Conservation (phyloP, 306 rosid genomes). For the Dalbergia oliveri region DNA sequence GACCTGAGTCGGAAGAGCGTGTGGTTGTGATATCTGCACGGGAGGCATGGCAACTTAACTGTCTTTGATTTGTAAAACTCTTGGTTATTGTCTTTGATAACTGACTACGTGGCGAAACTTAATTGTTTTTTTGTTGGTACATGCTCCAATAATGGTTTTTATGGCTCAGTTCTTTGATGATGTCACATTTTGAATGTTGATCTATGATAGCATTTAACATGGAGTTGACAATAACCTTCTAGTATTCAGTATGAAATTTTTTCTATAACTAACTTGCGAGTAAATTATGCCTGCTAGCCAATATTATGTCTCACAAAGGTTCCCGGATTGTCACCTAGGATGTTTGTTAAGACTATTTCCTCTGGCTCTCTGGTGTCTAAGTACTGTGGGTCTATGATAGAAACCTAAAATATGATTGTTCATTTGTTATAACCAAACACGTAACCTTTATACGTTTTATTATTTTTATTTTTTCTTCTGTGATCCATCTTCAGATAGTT, state of each 20-base stretch:
- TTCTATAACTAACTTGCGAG: slow-evolving; percentile 15
- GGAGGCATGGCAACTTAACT: slow-evolving; percentile 68
- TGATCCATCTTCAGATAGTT: slow-evolving; percentile 50
- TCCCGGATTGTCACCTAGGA: not conserved
- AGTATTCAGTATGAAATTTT: slow-evolving; percentile 8
- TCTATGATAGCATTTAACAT: slow-evolving; percentile 5
- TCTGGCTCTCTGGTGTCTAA: slow-evolving; percentile 40
- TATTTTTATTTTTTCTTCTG: slow-evolving; percentile 31
- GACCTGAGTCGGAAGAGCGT: slow-evolving; percentile 80
- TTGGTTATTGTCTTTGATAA: not conserved
- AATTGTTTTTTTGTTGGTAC: not conserved
- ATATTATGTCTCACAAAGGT: slow-evolving; percentile 23
- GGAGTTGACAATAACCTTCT: slow-evolving; percentile 11
- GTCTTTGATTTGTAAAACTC: slow-evolving; percentile 29
- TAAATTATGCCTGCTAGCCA: slow-evolving; percentile 14
- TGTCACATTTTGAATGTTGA: not conserved
- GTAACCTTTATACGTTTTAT: slow-evolving; percentile 32
- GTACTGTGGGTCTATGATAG: slow-evolving; percentile 27
- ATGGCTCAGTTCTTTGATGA: not conserved
- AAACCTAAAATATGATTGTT: slow-evolving; percentile 45
- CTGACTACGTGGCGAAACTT: slow-evolving; percentile 3
- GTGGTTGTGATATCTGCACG: slow-evolving; percentile 80
- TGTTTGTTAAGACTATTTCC: slow-evolving; percentile 33
- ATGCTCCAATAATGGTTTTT: not conserved
- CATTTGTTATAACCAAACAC: slow-evolving; percentile 43